Evolutionary conservation across 768 basidiomycete species (phyloP).

Genomic region (Hericium coralloides): DNA sequence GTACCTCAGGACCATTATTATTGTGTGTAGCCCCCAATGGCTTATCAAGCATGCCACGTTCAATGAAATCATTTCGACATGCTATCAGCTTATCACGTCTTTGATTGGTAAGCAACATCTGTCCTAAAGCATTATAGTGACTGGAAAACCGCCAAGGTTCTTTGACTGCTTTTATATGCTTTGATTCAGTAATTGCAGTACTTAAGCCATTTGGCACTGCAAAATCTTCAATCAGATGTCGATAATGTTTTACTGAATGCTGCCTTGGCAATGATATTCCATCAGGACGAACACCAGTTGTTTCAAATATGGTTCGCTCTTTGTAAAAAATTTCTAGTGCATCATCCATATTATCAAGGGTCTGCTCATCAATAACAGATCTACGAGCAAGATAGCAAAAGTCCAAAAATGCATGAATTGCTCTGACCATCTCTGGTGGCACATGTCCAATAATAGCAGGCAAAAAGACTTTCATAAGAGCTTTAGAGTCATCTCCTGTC

Average conservation of each 20-base stretch:
- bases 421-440: constrained; percentile 20
- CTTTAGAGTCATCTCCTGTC: constrained; percentile 31
- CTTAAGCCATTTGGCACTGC: constrained; percentile 18
- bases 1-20: neutral
- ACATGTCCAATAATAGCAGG: constrained; percentile 24
- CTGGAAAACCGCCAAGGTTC: constrained; percentile 16
- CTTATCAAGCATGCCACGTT: constrained; percentile 2
- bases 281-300: constrained; percentile 2
- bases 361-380: neutral
- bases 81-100: constrained; percentile 4
- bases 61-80: neutral
- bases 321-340: neutral
- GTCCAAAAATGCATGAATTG: constrained; percentile 9
- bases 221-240: constrained; percentile 17
- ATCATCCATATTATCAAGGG: neutral
- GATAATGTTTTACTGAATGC: constrained; percentile 10
- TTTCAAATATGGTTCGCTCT: neutral
- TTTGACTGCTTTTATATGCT: constrained; percentile 19
- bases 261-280: constrained; percentile 13
- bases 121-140: constrained; percentile 9
- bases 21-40: neutral
- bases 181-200: constrained; percentile 16
- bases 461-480: constrained; percentile 27
- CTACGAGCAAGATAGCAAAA: constrained; percentile 14
- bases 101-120: constrained; percentile 12